Base-by-base conservation (phyloP, 345 rosid genomes). In the Psidium guajava region DNA sequence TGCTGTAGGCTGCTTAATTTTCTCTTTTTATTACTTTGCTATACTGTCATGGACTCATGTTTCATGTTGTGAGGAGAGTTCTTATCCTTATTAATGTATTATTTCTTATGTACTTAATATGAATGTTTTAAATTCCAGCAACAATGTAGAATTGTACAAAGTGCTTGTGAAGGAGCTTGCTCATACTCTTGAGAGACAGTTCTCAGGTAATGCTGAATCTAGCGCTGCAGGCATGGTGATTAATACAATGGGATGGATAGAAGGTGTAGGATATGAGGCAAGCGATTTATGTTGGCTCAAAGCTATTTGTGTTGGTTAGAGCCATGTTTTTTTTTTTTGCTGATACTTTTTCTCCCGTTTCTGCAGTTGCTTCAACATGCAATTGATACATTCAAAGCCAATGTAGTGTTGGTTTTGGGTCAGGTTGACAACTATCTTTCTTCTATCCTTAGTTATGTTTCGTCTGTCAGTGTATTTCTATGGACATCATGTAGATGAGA, bases 171-270 rank as follows among this genome's bases (percentile, higher is more conserved):
- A 95, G 88, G 99, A 96, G 90, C 98, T 97, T 89, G 89, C 98
- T 32, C 93, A 93, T 89, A 88, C 92, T 84, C 83, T 97, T 86
- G 98, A 97, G 92, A 95, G 87, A 91, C 98, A 95, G 86, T 93
- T 93, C 91, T 64, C 89, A 11, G 93, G 91, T 25, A 94, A 91
- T 90, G 92, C 90, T 83, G 98, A 95, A 88, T 93, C 95, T 89
- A 89, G 91, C 86, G 95, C 98, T 86, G 91, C 97, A 22, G 98
- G 99, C 83, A 94, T 94, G 96, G 98, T 97, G 91, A 94, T 95
- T 86, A 97, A 95, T 91, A 94, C 99, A 73, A 95, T 95, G 97
- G 98, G 98, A 83, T 97, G 98, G 99, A 94, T 97, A 90, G 98
- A 97, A 81, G 98, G 96, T 84, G 86, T 89, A 49, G 99, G 99